These are phyloP conservation scores for Heritiera littoralis DNA, from an alignment of 345 rosid species.

Conservation along the genomic window DNA sequence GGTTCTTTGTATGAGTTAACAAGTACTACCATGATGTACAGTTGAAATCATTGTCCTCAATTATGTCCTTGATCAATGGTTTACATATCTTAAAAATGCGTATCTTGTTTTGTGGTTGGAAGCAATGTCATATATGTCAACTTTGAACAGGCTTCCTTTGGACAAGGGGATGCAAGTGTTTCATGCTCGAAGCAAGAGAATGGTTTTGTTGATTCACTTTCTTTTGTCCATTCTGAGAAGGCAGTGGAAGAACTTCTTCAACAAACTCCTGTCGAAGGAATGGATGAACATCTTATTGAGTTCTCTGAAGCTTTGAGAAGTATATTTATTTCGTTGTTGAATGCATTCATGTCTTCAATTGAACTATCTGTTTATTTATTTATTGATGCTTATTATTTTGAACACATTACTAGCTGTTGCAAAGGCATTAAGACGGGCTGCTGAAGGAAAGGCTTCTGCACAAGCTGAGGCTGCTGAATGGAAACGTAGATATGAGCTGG, in stretches of 20 bases:
- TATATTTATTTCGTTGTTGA: constrained; percentile 37
- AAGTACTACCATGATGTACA: background rate
- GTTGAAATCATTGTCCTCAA: background rate
- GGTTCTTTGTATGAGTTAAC: background rate
- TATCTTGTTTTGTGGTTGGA: constrained; percentile 2
- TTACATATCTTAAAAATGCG: constrained; percentile 8
- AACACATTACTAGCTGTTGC: constrained; percentile 77
- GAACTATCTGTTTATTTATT: constrained; percentile 9
- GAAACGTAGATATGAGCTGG: constrained; percentile 92
- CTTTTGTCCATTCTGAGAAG: constrained; percentile 73
- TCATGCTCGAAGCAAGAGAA: constrained; percentile 49
- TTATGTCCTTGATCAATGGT: background rate
- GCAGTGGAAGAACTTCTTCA: constrained; percentile 87
- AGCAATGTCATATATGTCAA: constrained; percentile 4
- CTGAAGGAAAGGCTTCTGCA: constrained; percentile 96
- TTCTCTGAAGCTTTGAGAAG: constrained; percentile 96
- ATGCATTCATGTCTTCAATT: constrained; percentile 13
- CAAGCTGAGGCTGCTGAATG: constrained; percentile 99
- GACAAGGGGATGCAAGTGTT: constrained; percentile 51
- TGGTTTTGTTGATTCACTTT: constrained; percentile 46
- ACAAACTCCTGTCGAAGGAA: constrained; percentile 72
- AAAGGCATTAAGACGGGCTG: constrained; percentile 85
- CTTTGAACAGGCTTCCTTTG: constrained; percentile 45
- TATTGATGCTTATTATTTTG: constrained; percentile 21
- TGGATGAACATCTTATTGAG: constrained; percentile 89